Conservation (phyloP, 345 rosid genomes). For the Eucalyptus paniculata region DNA sequence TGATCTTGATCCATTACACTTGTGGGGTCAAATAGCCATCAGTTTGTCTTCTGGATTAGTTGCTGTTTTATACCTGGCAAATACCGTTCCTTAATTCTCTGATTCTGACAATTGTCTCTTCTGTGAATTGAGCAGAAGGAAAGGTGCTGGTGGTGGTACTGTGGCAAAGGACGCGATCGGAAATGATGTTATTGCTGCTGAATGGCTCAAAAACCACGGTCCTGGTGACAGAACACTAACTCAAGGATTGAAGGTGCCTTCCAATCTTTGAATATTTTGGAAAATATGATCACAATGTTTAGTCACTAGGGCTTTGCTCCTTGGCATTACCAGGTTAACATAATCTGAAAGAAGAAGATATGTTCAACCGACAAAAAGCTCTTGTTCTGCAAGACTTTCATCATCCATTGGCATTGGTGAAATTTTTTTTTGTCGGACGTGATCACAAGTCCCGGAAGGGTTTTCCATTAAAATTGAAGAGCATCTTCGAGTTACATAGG, state of each 20-base stretch:
- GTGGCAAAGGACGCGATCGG: slow-evolving; percentile 85
- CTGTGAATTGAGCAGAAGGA: slow-evolving; percentile 10
- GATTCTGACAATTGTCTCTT: not conserved
- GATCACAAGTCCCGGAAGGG: not conserved
- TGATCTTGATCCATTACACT: not conserved
- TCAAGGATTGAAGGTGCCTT: slow-evolving; percentile 75
- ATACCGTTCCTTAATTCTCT: not conserved
- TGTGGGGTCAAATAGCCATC: slow-evolving; percentile 12
- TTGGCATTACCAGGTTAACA: not conserved
- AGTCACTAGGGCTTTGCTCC: not conserved
- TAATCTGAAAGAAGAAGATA: not conserved
- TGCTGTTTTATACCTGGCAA: not conserved
- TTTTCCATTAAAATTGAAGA: not conserved
- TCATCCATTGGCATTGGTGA: not conserved
- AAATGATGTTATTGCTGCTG: slow-evolving; percentile 52
- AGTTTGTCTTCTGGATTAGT: slow-evolving; percentile 46
- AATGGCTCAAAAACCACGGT: slow-evolving; percentile 84
- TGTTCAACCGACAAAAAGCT: not conserved
- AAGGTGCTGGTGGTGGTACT: slow-evolving; percentile 56
- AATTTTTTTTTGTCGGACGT: not conserved
- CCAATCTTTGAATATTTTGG: not conserved
- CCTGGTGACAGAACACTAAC: slow-evolving; percentile 83
- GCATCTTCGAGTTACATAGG: not conserved
- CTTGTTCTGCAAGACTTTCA: not conserved
- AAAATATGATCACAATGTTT: not conserved